These are phyloP conservation scores for Leishmania aethiopica DNA, from an alignment of 208 protist species.

Conservation along the genomic window DNA sequence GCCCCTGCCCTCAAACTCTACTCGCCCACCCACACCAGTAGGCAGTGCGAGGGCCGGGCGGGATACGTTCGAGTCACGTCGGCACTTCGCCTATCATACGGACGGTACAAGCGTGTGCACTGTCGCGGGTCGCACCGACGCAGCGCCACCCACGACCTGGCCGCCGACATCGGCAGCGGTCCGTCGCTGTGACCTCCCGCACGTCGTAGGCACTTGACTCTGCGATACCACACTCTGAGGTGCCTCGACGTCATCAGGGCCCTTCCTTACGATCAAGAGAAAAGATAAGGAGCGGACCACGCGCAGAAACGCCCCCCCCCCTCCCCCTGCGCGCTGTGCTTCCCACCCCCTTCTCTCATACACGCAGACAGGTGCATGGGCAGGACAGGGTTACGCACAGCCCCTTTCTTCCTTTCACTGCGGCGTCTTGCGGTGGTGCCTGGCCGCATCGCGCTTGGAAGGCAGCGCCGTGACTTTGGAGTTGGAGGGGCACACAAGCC, in stretches of 20 bases:
- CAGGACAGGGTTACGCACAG: background rate
- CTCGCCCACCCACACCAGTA: background rate
- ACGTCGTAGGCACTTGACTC: background rate
- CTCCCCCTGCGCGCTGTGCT: background rate
- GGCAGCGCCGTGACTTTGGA: constrained; percentile 14
- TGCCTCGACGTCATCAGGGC: background rate
- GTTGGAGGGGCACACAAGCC: constrained; percentile 9
- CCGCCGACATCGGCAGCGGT: background rate
- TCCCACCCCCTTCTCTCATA: background rate
- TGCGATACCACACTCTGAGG: background rate
- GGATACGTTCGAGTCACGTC: background rate
- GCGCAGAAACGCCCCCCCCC: background rate
- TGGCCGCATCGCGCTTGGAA: constrained; percentile 10
- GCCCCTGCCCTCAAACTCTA: background rate
- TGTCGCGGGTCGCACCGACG: background rate
- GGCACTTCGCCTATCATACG: background rate
- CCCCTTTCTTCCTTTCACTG: background rate
- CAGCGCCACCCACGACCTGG: background rate
- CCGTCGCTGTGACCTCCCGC: background rate
- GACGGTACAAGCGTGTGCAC: too few species aligned
- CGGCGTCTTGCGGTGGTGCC: background rate
- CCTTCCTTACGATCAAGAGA: too few species aligned
- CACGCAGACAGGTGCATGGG: background rate
- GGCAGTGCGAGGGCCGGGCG: background rate
- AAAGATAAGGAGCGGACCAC: too few species aligned